Percentiles rank a stretch among this genome's conserved stretches.
Evolutionary conservation across 352 stramenopile genomes (phyloP).

Genomic region (Pelagophyceae sp.): DNA sequence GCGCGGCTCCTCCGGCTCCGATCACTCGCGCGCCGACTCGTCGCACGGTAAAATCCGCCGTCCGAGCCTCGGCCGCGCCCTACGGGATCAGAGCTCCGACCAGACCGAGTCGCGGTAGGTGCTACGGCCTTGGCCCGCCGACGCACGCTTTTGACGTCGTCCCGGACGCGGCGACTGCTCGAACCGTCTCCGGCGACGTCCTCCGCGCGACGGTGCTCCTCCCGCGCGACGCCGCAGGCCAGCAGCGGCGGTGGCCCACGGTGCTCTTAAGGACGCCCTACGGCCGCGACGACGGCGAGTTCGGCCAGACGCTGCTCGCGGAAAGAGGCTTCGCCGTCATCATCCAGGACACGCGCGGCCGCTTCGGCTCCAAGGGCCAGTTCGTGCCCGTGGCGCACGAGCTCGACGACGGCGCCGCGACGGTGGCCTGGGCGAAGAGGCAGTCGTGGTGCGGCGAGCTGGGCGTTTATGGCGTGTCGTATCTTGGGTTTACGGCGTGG

Average conservation of each 20-base stretch:
- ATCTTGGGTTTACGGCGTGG: conserved; percentile 23
- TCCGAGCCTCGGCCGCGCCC: no score
- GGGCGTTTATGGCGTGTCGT: conserved; percentile 23
- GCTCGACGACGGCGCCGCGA: conserved; percentile 17
- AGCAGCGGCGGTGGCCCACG: conserved; percentile 8
- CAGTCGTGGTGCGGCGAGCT: conserved; percentile 27
- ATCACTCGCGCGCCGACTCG: not conserved
- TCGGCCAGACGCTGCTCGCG: conserved; percentile 23
- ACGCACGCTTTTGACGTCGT: not conserved
- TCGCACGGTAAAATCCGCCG: no score
- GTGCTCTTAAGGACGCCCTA: conserved; percentile 23
- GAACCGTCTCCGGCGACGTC: not conserved
- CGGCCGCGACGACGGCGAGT: conserved; percentile 9
- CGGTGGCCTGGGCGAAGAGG: conserved; percentile 20
- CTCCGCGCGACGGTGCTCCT: not conserved
- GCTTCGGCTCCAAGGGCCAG: conserved; percentile 23
- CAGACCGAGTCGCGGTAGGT: no score
- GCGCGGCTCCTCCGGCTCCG: not conserved
- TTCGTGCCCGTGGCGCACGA: conserved; percentile 26
- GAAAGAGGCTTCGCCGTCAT: conserved; percentile 21
- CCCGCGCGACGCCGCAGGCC: not conserved
- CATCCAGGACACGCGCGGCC: conserved; percentile 24
- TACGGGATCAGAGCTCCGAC: no score
- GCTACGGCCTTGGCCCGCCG: not conserved
- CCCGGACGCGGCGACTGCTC: not conserved